Evolutionary conservation across 2,329 filamentous ascomycete genomes (phyloP).

Genomic region (Didymella exigua): DNA sequence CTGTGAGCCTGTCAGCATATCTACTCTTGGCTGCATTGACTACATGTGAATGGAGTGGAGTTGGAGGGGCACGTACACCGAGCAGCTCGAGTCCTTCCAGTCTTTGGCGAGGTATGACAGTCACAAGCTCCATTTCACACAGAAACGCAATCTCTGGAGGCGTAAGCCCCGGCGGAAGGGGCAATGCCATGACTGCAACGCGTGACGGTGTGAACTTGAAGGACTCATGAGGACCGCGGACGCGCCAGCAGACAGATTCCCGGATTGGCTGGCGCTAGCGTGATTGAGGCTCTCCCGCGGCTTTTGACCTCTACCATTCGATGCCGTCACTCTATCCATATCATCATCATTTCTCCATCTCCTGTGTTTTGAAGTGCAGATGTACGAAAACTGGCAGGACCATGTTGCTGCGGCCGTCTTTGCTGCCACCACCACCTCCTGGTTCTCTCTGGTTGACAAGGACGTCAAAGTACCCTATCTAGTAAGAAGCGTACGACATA

Average conservation of each 20-base stretch:
- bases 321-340: slow-evolving; percentile 7
- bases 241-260: slow-evolving; percentile 20
- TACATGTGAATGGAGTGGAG: slow-evolving; percentile 25
- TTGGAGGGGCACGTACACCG: slow-evolving; percentile 67
- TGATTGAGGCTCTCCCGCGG: slow-evolving; percentile 18
- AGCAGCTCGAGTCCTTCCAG: slow-evolving; percentile 86
- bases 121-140: slow-evolving; percentile 97
- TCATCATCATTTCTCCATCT: background rate
- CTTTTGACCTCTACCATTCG: slow-evolving; percentile 16
- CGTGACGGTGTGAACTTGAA: slow-evolving; percentile 27
- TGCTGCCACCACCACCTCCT: slow-evolving; percentile 32
- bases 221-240: slow-evolving; percentile 9
- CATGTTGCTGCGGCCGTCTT: slow-evolving; percentile 29
- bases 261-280: slow-evolving; percentile 31
- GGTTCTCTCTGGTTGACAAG: slow-evolving; percentile 50
- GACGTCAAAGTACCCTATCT: slow-evolving; percentile 65
- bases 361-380: background rate
- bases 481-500: slow-evolving; percentile 43
- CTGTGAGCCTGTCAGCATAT: slow-evolving; percentile 54
- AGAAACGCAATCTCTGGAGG: slow-evolving; percentile 91
- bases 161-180: slow-evolving; percentile 70
- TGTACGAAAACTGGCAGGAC: slow-evolving; percentile 30
- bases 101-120: slow-evolving; percentile 86
- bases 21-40: background rate
- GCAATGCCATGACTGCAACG: slow-evolving; percentile 61